Conservation (phyloP, 2,329 filamentous ascomycete genomes). For the Pseudogymnoascus sp. region DNA sequence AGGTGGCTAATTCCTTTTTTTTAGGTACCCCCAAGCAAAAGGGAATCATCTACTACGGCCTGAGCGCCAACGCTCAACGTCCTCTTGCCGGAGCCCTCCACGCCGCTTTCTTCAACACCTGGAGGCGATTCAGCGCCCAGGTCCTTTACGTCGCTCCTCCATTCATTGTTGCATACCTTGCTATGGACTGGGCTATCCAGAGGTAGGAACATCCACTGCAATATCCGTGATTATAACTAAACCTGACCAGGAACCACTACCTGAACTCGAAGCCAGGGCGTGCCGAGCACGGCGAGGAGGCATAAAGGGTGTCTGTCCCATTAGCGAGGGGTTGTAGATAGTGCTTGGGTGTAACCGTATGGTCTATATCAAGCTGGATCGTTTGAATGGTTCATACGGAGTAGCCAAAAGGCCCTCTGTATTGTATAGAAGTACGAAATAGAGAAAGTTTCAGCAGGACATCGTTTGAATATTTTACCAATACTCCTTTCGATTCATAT, state of each 20-base stretch:
- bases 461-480: background rate
- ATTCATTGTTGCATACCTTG: slow-evolving; percentile 67
- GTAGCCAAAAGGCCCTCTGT: slow-evolving; percentile 1
- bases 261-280: slow-evolving; percentile 72
- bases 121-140: slow-evolving; percentile 76
- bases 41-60: slow-evolving; percentile 60
- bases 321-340: background rate
- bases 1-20: slow-evolving; percentile 21
- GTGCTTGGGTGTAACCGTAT: background rate
- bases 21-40: slow-evolving; percentile 52
- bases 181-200: slow-evolving; percentile 86
- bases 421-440: slow-evolving; percentile 9
- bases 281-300: slow-evolving; percentile 39
- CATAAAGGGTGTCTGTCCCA: slow-evolving; percentile 17
- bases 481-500: background rate
- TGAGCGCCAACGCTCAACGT: slow-evolving; percentile 83
- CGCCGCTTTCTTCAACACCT: slow-evolving; percentile 91
- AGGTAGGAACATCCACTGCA: slow-evolving; percentile 46
- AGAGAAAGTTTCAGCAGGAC: background rate
- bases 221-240: background rate
- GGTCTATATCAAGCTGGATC: background rate
- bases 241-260: slow-evolving; percentile 59
- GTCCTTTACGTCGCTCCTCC: slow-evolving; percentile 83
- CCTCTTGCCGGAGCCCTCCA: slow-evolving; percentile 70
- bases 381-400: background rate